Evolutionary conservation across 2,329 filamentous ascomycete genomes (phyloP), one percentile per base, ranked within the genome.

Genomic region (Ophidiomyces ophidiicola): DNA sequence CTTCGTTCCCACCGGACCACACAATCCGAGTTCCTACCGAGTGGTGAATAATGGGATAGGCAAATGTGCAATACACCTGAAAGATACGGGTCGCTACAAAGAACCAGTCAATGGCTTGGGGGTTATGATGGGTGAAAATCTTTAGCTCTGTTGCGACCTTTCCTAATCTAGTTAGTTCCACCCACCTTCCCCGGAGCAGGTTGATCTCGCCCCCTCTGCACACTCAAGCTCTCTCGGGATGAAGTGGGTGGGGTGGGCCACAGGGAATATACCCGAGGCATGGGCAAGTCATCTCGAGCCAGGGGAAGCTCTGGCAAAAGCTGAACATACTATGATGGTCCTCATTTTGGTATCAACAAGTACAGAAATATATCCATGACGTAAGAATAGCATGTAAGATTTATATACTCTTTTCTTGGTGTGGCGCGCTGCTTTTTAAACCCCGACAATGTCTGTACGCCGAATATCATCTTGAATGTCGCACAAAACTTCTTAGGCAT

Each of bases 401-500:
- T n/a, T n/a, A n/a, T n/a, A n/a, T n/a, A n/a, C n/a, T n/a, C n/a
- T n/a, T n/a, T n/a, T n/a, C n/a, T n/a, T n/a, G n/a, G n/a, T n/a
- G n/a, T n/a, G n/a, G n/a, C n/a, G n/a, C 25, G 11, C 25, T 10
- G 7, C 8, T 28, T 28, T 10, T 4, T 14, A 28, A 28, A 28
- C 25, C 11, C 25, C 25, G 25, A 28, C 11, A 28, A 28, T 28
- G 3, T 10, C 7, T 4, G 3, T 28, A 8, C 25, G 11, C 14
- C 11, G 8, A 10, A 28, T n/a, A n/a, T n/a, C n/a, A n/a, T n/a
- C 6, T 12, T 29, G 6, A 12, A 6, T 29, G n/a, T 12, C n/a
- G 14, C 23, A 24, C 10, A 14, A 26, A 26, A n/a, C n/a, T n/a
- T n/a, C n/a, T 59, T 38, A 20, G 32, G 21, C 40, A 15, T 68